Base-by-base conservation (phyloP, 768 basidiomycete species). In the Obba rivulosa region DNA sequence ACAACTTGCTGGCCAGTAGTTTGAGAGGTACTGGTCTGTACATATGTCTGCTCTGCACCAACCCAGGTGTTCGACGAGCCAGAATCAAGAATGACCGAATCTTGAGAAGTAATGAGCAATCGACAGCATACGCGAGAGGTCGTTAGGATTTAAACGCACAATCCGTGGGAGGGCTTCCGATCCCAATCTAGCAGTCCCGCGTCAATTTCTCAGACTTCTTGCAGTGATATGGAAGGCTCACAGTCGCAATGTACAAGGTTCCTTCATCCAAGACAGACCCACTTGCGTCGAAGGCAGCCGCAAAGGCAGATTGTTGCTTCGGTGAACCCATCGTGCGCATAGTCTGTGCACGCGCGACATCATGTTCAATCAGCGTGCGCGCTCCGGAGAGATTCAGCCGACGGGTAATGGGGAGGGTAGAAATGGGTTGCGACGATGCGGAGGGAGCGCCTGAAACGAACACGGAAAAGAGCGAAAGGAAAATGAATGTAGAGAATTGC, bases 51-150 rank as follows among this genome's bases (percentile, higher is more conserved):
- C 40, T 58, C 63, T 1, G 79, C 81, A 31, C 79, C 79, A 31
- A 80, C 60, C 80, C 79, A 82, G 11, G 77, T 79, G 58, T 79
- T 78, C 23, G 66, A 75, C 64, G 67, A 73, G 54, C 66, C 76
- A 0, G 78, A 82, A 48, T 82, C 80, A 23, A 82, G 78, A 35
- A 82, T 66, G 20, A 84, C 70, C 2, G 56, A 69, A 52, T 70
- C 69, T 69, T 34, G 4, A 21, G 3, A 18, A 9, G 10, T 17
- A 34, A 38, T 22, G 18, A 18, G 2, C 8, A 37, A 16, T 34
- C 17, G 11, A 17, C n/a, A 8, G 22, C 9, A 39, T 17, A 13
- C 24, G 21, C 13, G n/a, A 2, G 22, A 17, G 13, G 7, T n/a
- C 14, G 4, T 22, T n/a, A n/a, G 17, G 2, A 8, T 16, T 17